Evolutionary conservation across 805 yeast species (phyloP).

Genomic region (Phaffomyces thermotolerans): DNA sequence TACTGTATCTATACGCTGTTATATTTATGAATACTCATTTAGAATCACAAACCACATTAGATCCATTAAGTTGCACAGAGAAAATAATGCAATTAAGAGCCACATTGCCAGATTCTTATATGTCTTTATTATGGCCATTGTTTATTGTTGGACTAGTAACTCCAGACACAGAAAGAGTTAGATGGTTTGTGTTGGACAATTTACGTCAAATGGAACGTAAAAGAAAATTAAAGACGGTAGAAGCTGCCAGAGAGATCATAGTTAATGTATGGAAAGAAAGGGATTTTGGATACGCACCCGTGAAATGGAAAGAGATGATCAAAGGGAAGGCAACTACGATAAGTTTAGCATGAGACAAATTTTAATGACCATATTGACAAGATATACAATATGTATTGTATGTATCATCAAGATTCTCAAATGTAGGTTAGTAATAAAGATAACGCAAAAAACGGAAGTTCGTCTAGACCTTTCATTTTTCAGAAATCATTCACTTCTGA

Average conservation of each 20-base stretch:
- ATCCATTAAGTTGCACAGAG: constrained; percentile 14
- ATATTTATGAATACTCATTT: constrained; percentile 21
- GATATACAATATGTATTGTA: too few species aligned
- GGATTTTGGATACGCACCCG: constrained; percentile 24
- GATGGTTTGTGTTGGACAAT: constrained; percentile 33
- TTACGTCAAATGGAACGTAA: constrained; percentile 29
- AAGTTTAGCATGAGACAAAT: constrained; percentile 28
- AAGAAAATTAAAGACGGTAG: constrained; percentile 32
- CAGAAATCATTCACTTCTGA: not conserved
- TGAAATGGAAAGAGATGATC: constrained; percentile 33
- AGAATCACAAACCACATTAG: constrained; percentile 9
- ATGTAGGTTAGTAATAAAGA: too few species aligned
- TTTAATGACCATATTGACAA: not conserved
- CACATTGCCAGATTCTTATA: constrained; percentile 26
- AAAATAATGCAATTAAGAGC: constrained; percentile 20
- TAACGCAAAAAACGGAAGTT: not conserved
- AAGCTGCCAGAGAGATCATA: constrained; percentile 29
- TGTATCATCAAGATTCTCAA: too few species aligned
- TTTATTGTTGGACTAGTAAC: constrained; percentile 31
- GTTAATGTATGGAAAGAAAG: constrained; percentile 34
- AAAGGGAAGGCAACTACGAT: constrained; percentile 29
- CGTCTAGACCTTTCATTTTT: constrained; percentile 5
- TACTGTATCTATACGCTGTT: constrained; percentile 31
- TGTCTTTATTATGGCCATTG: constrained; percentile 36
- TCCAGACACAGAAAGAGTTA: constrained; percentile 27